Evolutionary conservation across 2,329 filamentous ascomycete genomes (phyloP).

Genomic region (Aspergillus brasiliensis): DNA sequence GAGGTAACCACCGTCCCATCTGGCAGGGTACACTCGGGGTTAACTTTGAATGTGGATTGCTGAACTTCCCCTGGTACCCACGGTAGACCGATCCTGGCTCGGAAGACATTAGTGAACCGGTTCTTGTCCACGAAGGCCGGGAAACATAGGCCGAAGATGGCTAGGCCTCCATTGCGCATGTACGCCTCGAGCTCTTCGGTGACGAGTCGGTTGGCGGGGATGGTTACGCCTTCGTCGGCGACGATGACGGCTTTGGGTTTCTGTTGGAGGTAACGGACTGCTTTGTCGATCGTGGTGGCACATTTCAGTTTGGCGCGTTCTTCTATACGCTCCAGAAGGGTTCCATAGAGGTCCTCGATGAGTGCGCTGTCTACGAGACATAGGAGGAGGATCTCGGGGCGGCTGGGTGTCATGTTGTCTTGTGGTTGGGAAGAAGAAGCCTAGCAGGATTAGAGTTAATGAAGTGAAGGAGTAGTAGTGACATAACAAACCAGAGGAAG

Average conservation of each 20-base stretch:
- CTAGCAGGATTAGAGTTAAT: background rate
- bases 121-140: background rate
- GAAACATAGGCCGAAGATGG: constrained; percentile 5
- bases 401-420: background rate
- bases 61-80: background rate
- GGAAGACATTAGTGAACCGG: background rate
- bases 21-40: background rate
- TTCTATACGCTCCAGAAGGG: background rate
- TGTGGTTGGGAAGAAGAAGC: background rate
- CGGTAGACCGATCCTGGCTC: background rate
- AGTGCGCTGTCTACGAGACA: no score
- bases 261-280: background rate
- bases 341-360: no score
- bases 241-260: constrained; percentile 14
- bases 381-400: background rate
- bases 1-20: background rate
- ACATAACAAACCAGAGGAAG: background rate
- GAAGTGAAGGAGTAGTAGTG: background rate
- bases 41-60: background rate
- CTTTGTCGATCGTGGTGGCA: background rate
- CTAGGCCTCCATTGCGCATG: constrained; percentile 5
- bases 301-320: background rate
- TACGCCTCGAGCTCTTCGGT: background rate
- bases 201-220: background rate
- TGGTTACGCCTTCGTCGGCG: constrained; percentile 12